Base-by-base conservation (phyloP, 768 basidiomycete genomes). In the Leccinum subgranulosum region DNA sequence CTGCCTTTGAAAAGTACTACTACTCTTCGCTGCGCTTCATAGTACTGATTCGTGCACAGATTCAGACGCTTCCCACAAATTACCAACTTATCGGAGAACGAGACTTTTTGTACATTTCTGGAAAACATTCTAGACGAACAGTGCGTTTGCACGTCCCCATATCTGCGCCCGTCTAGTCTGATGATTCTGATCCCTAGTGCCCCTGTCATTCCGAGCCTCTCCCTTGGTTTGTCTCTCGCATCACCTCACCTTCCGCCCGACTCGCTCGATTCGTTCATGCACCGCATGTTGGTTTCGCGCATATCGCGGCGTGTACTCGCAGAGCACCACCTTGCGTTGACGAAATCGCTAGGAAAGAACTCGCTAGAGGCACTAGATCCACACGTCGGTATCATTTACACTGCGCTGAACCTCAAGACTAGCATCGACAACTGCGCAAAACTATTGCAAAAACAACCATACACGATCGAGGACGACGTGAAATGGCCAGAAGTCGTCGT, bases 281-380 rank as follows among this genome's bases (percentile, higher is more conserved):
- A 86, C 23, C 84, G 92, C 23, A 96, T 96, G 93, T 81, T 96
- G 10, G 82, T 92, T 50, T 94, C 93, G 2, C 82, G 93, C 53
- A 94, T 94, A 69, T 94, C 92, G 12, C 82, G 93, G 21, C 85
- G 93, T 31, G 94, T 96, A 31, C 80, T 96, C 23, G 90, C 85
- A 4, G 91, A 94, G 68, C 93, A 96, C 63, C 93, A 96, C 64
- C 83, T 94, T 53, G 88, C 91, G 2, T 77, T 96, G 6, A 88
- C 92, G 7, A 79, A 82, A 56, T 81, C 79, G 27, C 77, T 84
- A 56, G 70, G 73, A 33, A 60, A 59, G 19, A 72, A 70, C 63
- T 65, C 55, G 56, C 58, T 60, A 73, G 79, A 48, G 69, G 68
- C 28, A 8, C 74, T 69, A 49, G 83, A 85, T 62, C 81, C 82